Evolutionary conservation across 129 eudicot genomes (phyloP), one percentile per base, ranked within the genome.

Genomic region (Chrysanthemum makinoi): DNA sequence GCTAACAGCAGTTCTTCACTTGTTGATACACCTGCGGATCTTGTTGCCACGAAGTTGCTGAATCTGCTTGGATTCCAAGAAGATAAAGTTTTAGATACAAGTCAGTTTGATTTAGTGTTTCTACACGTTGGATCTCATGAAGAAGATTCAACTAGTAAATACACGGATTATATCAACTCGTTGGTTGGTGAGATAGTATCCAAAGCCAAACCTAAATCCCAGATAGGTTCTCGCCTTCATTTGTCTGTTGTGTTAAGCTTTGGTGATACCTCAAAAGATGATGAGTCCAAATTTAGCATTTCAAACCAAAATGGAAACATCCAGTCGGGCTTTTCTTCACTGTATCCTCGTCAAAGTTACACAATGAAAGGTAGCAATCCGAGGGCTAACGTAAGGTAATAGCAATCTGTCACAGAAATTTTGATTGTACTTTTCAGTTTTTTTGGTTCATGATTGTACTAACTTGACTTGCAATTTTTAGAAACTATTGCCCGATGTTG

Each of bases 331-430:
- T 79, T 88, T 55, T 68, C 73, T 24, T 80, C 57, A 15, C 44
- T 93, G 24, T 71, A 82, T 65, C 98, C 98, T 55, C 85, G 95
- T 65, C 98, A 93, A 85, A 93, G 98, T 79, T 93, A 93, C 76
- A 72, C 81, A 9, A 71, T 89, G 83, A 93, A 87, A 87, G 96
- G 83, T 74, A 85, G 86, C 66, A 80, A 85, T 76, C 83, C 72
- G 13, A 84, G 96, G 78, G 70, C 66, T 26, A 73, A 81, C 66
- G 75, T 87, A 56, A 89, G 98, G 97, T 88, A 80, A 77, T 51
- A 49, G 30, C 51, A 6, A 51, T 39, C 30, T 28, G 1, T 15
- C 76, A 24, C 69, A 65, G 39, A 58, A 69, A 35, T 55, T 33
- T 51, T 65, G 18, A 14, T 16, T 58, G 10, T 28, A 14, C 19